These are phyloP conservation scores for Cicer yamashitae DNA, from an alignment of 306 rosid species.

Conservation along the genomic window DNA sequence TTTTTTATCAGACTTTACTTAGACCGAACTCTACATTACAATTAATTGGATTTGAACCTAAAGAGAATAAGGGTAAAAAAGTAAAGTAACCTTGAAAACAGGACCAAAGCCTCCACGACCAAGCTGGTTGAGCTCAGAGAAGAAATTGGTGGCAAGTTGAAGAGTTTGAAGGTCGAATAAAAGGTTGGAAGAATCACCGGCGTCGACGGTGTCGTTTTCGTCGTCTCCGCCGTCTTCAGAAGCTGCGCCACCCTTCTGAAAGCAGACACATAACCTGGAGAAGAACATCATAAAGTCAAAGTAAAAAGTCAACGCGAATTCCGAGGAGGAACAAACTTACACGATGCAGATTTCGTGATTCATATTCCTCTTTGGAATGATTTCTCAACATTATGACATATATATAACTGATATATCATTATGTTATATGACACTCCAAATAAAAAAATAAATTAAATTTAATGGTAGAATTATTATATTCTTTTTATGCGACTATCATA, in stretches of 20 bases:
- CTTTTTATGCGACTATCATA: too few relatives aligned
- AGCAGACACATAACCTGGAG: constrained; percentile 52
- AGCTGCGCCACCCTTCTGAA: constrained; percentile 33
- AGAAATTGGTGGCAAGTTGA: constrained; percentile 78
- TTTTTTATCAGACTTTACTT: too few relatives aligned
- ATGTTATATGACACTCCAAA: too few relatives aligned
- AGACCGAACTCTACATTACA: too few relatives aligned
- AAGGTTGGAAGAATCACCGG: constrained; percentile 49
- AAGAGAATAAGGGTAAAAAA: not conserved
- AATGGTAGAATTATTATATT: too few relatives aligned
- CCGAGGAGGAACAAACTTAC: not conserved
- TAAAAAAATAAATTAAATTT: too few relatives aligned
- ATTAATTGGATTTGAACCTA: too few relatives aligned
- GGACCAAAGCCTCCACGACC: constrained; percentile 99
- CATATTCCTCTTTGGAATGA: too few relatives aligned
- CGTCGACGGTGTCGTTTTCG: constrained; percentile 33
- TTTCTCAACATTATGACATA: too few relatives aligned
- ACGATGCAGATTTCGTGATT: too few relatives aligned
- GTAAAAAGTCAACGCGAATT: not conserved
- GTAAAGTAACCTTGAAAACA: constrained; percentile 68
- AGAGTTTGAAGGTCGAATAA: constrained; percentile 65
- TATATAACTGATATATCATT: too few relatives aligned
- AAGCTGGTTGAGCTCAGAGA: constrained; percentile 71
- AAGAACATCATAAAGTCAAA: constrained; percentile 45
- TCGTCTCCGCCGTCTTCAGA: not conserved